phyloP scores from a whole-genome alignment of 805 yeast species.

The Metschnikowia gelsemii region DNA sequence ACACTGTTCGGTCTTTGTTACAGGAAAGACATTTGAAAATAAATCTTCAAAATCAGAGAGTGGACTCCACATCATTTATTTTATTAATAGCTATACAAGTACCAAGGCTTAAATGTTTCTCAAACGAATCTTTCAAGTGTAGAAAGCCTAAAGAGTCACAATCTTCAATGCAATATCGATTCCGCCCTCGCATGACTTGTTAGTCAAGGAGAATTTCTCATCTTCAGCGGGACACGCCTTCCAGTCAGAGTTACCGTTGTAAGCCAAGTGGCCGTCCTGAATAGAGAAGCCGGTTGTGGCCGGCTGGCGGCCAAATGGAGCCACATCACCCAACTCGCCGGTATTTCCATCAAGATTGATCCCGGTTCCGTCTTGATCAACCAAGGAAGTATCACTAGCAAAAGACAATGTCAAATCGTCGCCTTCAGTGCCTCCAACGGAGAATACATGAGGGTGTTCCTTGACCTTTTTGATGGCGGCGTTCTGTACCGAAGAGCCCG shows the following conservation, averaged over 20 bases:
- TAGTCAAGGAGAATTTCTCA: conserved; percentile 25
- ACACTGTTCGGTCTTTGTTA: too few relatives aligned
- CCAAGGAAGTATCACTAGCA: conserved; percentile 28
- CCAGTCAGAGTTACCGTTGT: conserved; percentile 35
- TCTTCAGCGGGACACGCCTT: conserved; percentile 37
- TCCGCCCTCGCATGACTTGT: conserved; percentile 31
- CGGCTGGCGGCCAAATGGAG: conserved; percentile 31
- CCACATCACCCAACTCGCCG: conserved; percentile 36
- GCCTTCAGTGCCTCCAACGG: conserved; percentile 36
- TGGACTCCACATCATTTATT: too few relatives aligned
- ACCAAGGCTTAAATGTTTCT: too few relatives aligned
- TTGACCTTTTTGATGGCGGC: conserved; percentile 28
- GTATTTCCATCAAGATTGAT: conserved; percentile 28
- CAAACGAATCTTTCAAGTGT: too few relatives aligned
- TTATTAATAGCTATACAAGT: too few relatives aligned
- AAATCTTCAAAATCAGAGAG: too few relatives aligned
- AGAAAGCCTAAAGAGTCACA: conserved; percentile 11
- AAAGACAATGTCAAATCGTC: conserved; percentile 26
- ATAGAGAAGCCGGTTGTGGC: conserved; percentile 43
- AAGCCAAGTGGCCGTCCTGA: conserved; percentile 35
- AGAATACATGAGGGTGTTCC: conserved; percentile 33
- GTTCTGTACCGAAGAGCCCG: conserved; percentile 30
- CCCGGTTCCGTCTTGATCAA: conserved; percentile 32
- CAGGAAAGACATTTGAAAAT: too few relatives aligned
- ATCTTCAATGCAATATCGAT: conserved; percentile 28